phyloP scores from a whole-genome alignment of 1,284 basidiomycete genomes.

The Lentinula novae-zelandiae region DNA sequence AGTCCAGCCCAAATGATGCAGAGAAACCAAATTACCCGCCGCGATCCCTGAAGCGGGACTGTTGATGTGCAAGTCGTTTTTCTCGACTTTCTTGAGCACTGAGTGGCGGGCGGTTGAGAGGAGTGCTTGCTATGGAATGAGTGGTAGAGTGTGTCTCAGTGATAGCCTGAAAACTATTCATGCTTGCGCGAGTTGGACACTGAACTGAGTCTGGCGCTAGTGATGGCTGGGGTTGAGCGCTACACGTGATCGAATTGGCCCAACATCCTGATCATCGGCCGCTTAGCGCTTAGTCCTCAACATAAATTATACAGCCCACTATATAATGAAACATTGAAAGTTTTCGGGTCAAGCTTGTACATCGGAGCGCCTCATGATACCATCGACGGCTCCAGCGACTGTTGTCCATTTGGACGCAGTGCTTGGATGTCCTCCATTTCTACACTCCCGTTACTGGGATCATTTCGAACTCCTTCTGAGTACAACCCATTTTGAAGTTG shows the following conservation, averaged over 20 bases:
- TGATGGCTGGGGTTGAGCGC: too few relatives aligned
- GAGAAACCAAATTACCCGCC: conserved; percentile 47
- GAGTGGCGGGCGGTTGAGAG: background rate
- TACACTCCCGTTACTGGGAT: too few relatives aligned
- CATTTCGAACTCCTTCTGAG: background rate
- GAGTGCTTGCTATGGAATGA: background rate
- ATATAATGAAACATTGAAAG: too few relatives aligned
- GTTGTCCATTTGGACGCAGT: background rate
- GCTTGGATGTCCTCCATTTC: background rate
- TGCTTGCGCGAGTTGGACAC: background rate
- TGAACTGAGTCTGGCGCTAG: too few relatives aligned
- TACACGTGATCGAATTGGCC: too few relatives aligned
- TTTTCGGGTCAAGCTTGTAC: too few relatives aligned
- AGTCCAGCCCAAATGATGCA: background rate
- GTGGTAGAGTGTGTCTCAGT: background rate
- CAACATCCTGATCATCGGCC: too few relatives aligned
- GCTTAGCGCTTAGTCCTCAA: too few relatives aligned
- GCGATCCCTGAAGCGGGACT: conserved; percentile 57
- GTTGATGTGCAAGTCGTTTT: conserved; percentile 50
- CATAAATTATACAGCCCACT: too few relatives aligned
- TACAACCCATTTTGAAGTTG: background rate
- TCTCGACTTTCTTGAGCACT: conserved; percentile 51
- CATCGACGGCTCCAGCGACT: background rate
- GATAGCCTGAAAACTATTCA: background rate
- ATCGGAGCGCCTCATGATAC: too few relatives aligned